These are phyloP conservation scores for Chalciporus pseudorubinellus DNA, from an alignment of 768 basidiomycete genomes.

Conservation along the genomic window DNA sequence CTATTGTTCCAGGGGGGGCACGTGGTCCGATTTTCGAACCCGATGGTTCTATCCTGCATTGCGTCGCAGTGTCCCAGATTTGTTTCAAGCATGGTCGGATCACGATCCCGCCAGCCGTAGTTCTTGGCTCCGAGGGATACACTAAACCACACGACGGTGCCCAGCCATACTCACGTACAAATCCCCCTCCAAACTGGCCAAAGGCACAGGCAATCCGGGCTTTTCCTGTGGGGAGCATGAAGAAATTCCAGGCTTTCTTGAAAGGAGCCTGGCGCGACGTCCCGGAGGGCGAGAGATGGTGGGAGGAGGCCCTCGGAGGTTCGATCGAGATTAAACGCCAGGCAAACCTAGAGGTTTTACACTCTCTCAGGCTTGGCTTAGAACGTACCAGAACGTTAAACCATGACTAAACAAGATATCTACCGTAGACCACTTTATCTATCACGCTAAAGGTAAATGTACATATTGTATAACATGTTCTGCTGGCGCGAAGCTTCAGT, in stretches of 20 bases:
- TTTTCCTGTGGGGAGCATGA: slow-evolving; percentile 19
- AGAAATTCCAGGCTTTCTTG: slow-evolving; percentile 40
- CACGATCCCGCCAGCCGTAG: slow-evolving; percentile 67
- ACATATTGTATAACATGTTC: no score
- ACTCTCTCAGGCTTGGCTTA: slow-evolving; percentile 22
- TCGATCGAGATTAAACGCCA: slow-evolving; percentile 40
- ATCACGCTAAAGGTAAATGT: no score
- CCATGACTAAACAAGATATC: not conserved
- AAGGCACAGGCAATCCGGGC: slow-evolving; percentile 24
- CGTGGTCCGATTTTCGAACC: slow-evolving; percentile 20
- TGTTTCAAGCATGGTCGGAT: slow-evolving; percentile 74
- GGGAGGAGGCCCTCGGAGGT: slow-evolving; percentile 58
- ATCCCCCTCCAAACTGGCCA: slow-evolving; percentile 30
- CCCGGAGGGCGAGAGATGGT: slow-evolving; percentile 61
- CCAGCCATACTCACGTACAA: slow-evolving; percentile 30
- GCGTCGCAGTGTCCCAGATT: slow-evolving; percentile 57
- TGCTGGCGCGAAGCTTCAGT: no score
- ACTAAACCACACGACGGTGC: slow-evolving; percentile 18
- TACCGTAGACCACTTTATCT: not conserved
- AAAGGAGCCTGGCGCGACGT: slow-evolving; percentile 61
- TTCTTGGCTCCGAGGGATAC: slow-evolving; percentile 61
- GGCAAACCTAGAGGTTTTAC: slow-evolving; percentile 24
- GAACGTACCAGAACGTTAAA: slow-evolving; percentile 17
- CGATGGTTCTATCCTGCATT: slow-evolving; percentile 60
- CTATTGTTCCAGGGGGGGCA: slow-evolving; percentile 1